A percentile compares a stretch with the other conserved stretches of the same genome.
These are phyloP conservation scores for Glycyrrhiza uralensis DNA, from an alignment of 306 rosid genomes.

Conservation along the genomic window DNA sequence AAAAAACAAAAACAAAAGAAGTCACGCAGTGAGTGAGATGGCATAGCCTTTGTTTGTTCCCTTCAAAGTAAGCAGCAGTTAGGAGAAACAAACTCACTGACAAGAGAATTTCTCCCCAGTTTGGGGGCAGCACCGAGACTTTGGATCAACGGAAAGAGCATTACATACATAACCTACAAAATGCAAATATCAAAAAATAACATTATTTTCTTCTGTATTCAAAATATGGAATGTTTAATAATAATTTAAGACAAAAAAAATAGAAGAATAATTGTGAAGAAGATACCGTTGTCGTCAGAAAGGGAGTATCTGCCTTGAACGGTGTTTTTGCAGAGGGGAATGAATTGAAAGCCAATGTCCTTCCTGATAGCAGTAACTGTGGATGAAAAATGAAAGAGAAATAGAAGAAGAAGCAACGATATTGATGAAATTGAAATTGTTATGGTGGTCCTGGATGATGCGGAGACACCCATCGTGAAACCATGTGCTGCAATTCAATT, in stretches of 20 bases:
- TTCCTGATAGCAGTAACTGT: constrained; percentile 41
- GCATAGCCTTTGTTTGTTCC: not conserved
- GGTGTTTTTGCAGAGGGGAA: constrained; percentile 56
- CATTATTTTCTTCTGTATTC: too few species aligned
- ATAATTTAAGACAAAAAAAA: not conserved
- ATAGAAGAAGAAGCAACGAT: not conserved
- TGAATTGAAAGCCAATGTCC: constrained; percentile 49
- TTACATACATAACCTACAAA: constrained; percentile 70
- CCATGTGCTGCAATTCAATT: not conserved
- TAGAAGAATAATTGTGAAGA: not conserved
- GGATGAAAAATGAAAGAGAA: constrained; percentile 7
- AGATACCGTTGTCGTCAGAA: constrained; percentile 69
- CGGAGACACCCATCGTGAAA: not conserved
- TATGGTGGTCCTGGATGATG: not conserved
- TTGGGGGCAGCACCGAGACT: constrained; percentile 73
- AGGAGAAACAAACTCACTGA: constrained; percentile 69
- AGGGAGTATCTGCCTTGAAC: constrained; percentile 84
- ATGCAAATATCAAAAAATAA: not conserved
- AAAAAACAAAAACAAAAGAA: constrained; percentile 10
- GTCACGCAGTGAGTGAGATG: not conserved
- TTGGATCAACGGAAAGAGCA: constrained; percentile 50
- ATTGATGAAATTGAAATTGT: too few species aligned
- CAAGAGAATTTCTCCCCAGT: constrained; percentile 80
- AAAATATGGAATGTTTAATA: too few species aligned
- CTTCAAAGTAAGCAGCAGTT: not conserved